Conservation (phyloP, 2,329 filamentous ascomycete genomes). For the Diaporthe sp. region DNA sequence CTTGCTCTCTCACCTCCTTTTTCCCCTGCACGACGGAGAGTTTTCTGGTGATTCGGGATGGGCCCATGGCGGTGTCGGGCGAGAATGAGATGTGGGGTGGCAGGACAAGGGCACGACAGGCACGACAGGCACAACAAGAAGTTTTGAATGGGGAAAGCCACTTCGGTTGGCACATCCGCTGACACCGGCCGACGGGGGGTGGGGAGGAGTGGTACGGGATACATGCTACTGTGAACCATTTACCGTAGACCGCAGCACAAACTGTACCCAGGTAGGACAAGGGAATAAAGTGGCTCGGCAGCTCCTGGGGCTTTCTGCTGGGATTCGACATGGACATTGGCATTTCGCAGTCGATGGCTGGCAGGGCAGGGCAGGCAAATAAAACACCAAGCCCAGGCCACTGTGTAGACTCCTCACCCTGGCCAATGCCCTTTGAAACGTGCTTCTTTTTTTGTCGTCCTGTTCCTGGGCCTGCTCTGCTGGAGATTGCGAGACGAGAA, state of each 20-base stretch:
- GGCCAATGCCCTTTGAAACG: constrained; percentile 33
- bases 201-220: not conserved
- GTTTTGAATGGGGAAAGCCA: constrained; percentile 33
- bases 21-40: constrained; percentile 17
- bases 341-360: constrained; percentile 11
- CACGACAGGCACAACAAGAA: constrained; percentile 28
- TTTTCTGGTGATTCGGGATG: constrained; percentile 30
- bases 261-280: constrained; percentile 4
- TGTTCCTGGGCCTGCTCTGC: not conserved
- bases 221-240: not conserved
- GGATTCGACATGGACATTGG: constrained; percentile 23
- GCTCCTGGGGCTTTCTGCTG: constrained; percentile 4
- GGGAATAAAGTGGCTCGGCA: constrained; percentile 32
- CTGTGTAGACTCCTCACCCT: constrained; percentile 10
- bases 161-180: constrained; percentile 37
- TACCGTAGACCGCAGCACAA: not conserved
- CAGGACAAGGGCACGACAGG: constrained; percentile 20
- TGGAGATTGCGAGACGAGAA: constrained; percentile 19
- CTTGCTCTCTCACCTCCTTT: constrained; percentile 32
- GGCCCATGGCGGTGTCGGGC: constrained; percentile 34
- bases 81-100: constrained; percentile 37
- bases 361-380: constrained; percentile 27
- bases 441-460: constrained; percentile 29
- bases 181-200: constrained; percentile 18
- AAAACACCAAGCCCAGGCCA: constrained; percentile 8